phyloP scores from a whole-genome alignment of 495 filamentous ascomycete species.

The Pseudevernia furfuracea region DNA sequence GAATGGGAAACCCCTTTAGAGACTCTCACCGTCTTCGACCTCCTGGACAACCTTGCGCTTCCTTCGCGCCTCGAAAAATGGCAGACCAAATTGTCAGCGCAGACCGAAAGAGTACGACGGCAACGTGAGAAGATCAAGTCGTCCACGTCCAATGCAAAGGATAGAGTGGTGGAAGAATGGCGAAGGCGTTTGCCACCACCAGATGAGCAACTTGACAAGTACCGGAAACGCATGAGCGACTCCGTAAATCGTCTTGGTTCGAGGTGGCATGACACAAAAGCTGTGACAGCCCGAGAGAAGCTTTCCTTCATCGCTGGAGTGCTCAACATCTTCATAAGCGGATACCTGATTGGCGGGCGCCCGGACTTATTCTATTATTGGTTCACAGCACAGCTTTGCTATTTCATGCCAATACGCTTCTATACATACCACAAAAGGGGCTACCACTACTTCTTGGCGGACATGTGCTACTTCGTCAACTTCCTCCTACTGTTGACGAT shows the following conservation, averaged over 20 bases:
- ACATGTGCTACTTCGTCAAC: slow-evolving; percentile 98
- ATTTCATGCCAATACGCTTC: slow-evolving; percentile 94
- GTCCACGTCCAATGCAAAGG: slow-evolving; percentile 48
- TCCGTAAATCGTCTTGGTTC: slow-evolving; percentile 80
- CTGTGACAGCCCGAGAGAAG: slow-evolving; percentile 86
- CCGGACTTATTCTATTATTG: slow-evolving; percentile 85
- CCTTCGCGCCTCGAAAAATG: slow-evolving; percentile 82
- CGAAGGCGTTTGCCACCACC: slow-evolving; percentile 70
- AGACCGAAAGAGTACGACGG: slow-evolving; percentile 75
- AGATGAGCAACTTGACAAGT: slow-evolving; percentile 88
- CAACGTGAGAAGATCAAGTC: slow-evolving; percentile 68
- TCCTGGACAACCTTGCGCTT: slow-evolving; percentile 88
- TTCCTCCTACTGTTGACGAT: slow-evolving; percentile 71
- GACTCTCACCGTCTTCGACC: slow-evolving; percentile 80
- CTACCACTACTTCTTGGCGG: slow-evolving; percentile 95
- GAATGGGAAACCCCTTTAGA: slow-evolving; percentile 93
- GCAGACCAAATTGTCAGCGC: slow-evolving; percentile 67
- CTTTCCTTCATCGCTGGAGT: slow-evolving; percentile 91
- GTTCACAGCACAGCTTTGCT: slow-evolving; percentile 78
- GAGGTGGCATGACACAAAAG: slow-evolving; percentile 81
- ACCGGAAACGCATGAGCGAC: slow-evolving; percentile 73
- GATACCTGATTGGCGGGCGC: slow-evolving; percentile 80
- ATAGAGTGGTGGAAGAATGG: slow-evolving; percentile 83
- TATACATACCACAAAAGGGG: slow-evolving; percentile 83
- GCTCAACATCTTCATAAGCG: slow-evolving; percentile 93